Conservation (phyloP, 2,329 filamentous ascomycete species). For the Fusarium nelsonii region DNA sequence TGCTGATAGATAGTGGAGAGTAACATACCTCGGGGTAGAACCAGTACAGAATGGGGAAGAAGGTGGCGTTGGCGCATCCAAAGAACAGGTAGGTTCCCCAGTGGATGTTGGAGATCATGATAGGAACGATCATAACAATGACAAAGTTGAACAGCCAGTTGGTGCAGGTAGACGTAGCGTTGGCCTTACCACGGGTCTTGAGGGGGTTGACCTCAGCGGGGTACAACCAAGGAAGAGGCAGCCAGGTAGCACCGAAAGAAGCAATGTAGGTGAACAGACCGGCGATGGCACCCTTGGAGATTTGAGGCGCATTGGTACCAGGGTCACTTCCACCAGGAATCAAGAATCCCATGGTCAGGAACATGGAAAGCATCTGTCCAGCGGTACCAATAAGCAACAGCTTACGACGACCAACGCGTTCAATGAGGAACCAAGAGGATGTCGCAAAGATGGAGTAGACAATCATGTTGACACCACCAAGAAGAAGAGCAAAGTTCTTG, state of each 20-base stretch:
- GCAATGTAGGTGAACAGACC: conserved; percentile 78
- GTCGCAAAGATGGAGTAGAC: conserved; percentile 70
- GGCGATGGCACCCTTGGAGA: conserved; percentile 74
- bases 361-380: conserved; percentile 67
- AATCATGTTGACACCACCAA: conserved; percentile 64
- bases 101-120: conserved; percentile 69
- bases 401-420: conserved; percentile 60
- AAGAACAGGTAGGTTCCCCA: conserved; percentile 66
- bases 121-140: conserved; percentile 73
- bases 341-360: conserved; percentile 72
- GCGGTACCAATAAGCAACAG: conserved; percentile 60
- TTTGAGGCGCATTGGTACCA: conserved; percentile 60
- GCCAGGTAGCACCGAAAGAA: conserved; percentile 74
- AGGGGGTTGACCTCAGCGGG: conserved; percentile 67
- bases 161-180: conserved; percentile 69
- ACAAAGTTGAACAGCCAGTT: conserved; percentile 68
- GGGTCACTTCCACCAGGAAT: conserved; percentile 69
- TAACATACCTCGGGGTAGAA: conserved; percentile 56
- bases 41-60: conserved; percentile 64
- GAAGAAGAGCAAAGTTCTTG: conserved; percentile 62
- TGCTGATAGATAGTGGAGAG: accelerated
- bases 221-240: conserved; percentile 72
- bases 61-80: conserved; percentile 63
- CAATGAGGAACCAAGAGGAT: conserved; percentile 66
- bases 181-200: conserved; percentile 60